Percentiles rank a stretch among this genome's conserved stretches.
phyloP scores from a whole-genome alignment of 257 asterid species.

The Verbascum thapsus region DNA sequence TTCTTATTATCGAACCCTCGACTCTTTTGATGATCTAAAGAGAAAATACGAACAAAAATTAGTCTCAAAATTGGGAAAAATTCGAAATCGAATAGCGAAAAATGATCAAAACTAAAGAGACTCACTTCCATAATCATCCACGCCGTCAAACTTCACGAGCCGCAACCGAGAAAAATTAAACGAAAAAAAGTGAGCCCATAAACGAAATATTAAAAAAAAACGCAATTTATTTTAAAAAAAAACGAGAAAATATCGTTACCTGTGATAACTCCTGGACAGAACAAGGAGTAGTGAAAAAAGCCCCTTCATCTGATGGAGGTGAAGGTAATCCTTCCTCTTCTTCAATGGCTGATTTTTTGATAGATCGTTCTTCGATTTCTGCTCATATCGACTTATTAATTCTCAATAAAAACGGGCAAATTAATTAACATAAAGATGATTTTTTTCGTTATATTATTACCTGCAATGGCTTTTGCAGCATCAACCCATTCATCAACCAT shows the following conservation, averaged over 20 bases:
- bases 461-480: slow-evolving; percentile 59
- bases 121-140: slow-evolving; percentile 99
- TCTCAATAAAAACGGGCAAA: neutral
- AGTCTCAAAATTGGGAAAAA: too few relatives aligned
- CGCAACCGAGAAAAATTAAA: slow-evolving; percentile 34
- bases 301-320: slow-evolving; percentile 92
- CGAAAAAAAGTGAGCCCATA: slow-evolving; percentile 35
- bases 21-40: slow-evolving; percentile 81
- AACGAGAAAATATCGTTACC: slow-evolving; percentile 46
- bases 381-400: slow-evolving; percentile 27
- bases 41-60: slow-evolving; percentile 18
- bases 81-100: slow-evolving; percentile 52
- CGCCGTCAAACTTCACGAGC: slow-evolving; percentile 72
- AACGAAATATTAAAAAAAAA: slow-evolving; percentile 1
- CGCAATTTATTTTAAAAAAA: slow-evolving; percentile 50
- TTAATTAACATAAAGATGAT: neutral
- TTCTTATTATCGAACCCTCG: too few relatives aligned
- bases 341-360: slow-evolving; percentile 56
- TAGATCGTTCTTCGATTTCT: slow-evolving; percentile 66
- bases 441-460: slow-evolving; percentile 29
- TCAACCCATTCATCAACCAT: slow-evolving; percentile 75
- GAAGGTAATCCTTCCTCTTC: slow-evolving; percentile 93
- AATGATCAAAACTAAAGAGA: too few relatives aligned
- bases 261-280: slow-evolving; percentile 74
- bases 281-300: slow-evolving; percentile 62